Conservation (phyloP, 2,329 filamentous ascomycete species). For the Trichoderma simmonsii region DNA sequence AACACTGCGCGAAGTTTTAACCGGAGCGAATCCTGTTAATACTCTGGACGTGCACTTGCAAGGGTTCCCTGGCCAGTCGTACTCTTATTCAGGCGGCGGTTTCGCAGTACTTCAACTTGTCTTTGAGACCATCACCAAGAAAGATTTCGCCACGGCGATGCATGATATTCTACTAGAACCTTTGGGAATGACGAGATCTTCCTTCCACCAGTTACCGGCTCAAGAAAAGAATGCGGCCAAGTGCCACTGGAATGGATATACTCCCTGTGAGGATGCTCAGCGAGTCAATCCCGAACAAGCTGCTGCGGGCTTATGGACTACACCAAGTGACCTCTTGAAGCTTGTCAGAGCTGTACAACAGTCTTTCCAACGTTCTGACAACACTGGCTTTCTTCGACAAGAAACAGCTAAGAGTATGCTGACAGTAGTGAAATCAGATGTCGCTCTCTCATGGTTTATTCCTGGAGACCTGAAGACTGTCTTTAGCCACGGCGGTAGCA, state of each 20-base stretch:
- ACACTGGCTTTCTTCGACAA: conserved; percentile 18
- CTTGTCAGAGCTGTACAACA: conserved; percentile 21
- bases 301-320: conserved; percentile 25
- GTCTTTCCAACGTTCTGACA: conserved; percentile 19
- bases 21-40: conserved; percentile 20
- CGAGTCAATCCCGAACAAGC: conserved; percentile 19
- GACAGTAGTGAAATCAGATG: conserved; percentile 14
- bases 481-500: conserved; percentile 24
- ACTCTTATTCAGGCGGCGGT: conserved; percentile 20
- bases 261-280: conserved; percentile 3
- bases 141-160: conserved; percentile 17
- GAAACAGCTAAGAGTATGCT: conserved; percentile 22
- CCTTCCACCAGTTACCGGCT: conserved; percentile 10
- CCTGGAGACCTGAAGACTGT: background rate
- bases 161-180: conserved; percentile 19
- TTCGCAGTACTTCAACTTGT: conserved; percentile 21
- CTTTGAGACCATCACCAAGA: conserved; percentile 18
- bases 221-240: conserved; percentile 17
- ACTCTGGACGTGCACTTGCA: conserved; percentile 12
- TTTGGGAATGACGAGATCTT: conserved; percentile 21
- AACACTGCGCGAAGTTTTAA: conserved; percentile 13
- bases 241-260: conserved; percentile 14
- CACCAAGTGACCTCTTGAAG: conserved; percentile 24
- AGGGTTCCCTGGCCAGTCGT: conserved; percentile 15
- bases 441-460: conserved; percentile 24